These are phyloP conservation scores for Chaetomiaceae sp. DNA, from an alignment of 2,329 filamentous ascomycete species.

Conservation along the genomic window DNA sequence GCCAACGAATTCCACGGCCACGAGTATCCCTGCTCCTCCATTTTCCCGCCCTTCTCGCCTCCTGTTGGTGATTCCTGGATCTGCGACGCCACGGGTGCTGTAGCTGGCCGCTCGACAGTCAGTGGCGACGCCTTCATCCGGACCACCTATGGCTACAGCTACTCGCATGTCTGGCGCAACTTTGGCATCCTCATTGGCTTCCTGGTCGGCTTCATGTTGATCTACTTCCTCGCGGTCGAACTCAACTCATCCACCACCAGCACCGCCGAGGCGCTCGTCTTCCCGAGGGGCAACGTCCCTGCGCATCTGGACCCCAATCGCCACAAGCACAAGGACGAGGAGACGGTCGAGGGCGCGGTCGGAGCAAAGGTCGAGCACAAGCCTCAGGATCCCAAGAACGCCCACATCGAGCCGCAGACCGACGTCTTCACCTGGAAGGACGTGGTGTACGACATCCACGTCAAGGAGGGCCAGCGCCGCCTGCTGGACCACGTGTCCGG, in stretches of 20 bases:
- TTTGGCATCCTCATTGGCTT: constrained; percentile 64
- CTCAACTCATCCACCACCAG: constrained; percentile 58
- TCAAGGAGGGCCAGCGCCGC: constrained; percentile 67
- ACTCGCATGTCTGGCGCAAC: constrained; percentile 60
- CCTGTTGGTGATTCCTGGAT: constrained; percentile 44
- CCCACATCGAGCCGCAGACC: constrained; percentile 39
- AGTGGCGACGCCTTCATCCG: constrained; percentile 58
- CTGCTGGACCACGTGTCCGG: constrained; percentile 76
- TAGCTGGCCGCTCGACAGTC: constrained; percentile 48
- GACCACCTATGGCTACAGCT: constrained; percentile 51
- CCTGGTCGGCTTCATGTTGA: constrained; percentile 55
- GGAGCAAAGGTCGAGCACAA: constrained; percentile 29
- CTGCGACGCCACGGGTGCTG: constrained; percentile 50
- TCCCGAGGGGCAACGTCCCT: constrained; percentile 52
- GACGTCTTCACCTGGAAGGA: constrained; percentile 74
- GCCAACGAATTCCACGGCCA: constrained; percentile 63
- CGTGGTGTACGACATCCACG: constrained; percentile 65
- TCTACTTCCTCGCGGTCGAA: constrained; percentile 62
- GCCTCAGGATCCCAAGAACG: constrained; percentile 21
- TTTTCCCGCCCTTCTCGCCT: constrained; percentile 44
- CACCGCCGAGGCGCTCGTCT: constrained; percentile 66
- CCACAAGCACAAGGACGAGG: constrained; percentile 12
- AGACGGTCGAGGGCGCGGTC: constrained; percentile 15
- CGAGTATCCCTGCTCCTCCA: constrained; percentile 50
- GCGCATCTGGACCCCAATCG: constrained; percentile 32